Evolutionary conservation across 805 yeast species (phyloP), one percentile per base, ranked within the genome.

Genomic region (Yarrowia divulgata): DNA sequence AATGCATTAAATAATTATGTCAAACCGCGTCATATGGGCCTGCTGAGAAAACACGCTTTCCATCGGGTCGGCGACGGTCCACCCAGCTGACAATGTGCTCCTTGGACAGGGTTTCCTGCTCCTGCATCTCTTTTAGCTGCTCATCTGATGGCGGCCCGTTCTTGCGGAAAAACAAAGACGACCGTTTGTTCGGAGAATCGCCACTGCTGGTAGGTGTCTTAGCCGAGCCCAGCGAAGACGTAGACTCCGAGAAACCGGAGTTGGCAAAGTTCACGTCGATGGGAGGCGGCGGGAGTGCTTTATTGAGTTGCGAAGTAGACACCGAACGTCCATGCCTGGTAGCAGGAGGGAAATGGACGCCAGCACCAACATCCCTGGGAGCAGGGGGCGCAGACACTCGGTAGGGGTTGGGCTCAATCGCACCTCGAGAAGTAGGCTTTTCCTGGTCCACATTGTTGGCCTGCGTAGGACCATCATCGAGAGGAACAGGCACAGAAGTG

Each of bases 61-160:
- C 68, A 16, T 63, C 68, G 1, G 55, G 57, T 10, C 57, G 23
- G 23, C 68, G 57, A 1, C 57, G 57, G 14, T 63, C 68, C 23
- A 63, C 68, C 68, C 68, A 63, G 49, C 46, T 46, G 37, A 48
- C 68, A 23, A 63, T 49, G n/a, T 63, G 68, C 68, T 63, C 66
- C 29, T 63, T 63, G 39, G 57, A 48, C 55, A 63, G 37, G 1
- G 55, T 49, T 19, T 63, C 55, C 39, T 63, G 57, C 45, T 35
- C 55, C 48, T 29, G 46, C 5, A 63, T 8, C 35, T 46, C 68
- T 16, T 32, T 46, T 18, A 49, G 14, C 29, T 63, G 52, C 39
- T 63, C 68, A 7, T 35, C 29, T 7, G 57, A 63, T 2, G 57
- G 57, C 39, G 48, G 68, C 1, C 48, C 57, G 39, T 37, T 46